A percentile compares a stretch with the other conserved stretches of the same genome.
Conservation (phyloP, 2,329 filamentous ascomycete species). For the Monilinia fructigena region DNA sequence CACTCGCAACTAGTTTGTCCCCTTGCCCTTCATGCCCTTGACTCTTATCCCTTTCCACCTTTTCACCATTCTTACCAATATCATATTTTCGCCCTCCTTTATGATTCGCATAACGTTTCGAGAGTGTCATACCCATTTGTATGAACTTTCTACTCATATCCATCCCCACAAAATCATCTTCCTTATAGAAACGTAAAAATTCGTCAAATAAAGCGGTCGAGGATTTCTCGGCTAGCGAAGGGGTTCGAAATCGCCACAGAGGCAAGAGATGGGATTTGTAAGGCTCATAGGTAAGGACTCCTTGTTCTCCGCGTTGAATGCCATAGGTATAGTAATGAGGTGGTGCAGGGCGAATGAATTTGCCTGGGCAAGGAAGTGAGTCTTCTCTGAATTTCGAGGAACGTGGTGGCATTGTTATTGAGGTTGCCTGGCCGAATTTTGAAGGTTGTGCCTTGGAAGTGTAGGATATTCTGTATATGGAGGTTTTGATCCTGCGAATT, state of each 20-base stretch:
- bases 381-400: neutral
- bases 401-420: neutral
- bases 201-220: conserved; percentile 49
- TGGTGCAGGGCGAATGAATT: conserved; percentile 4
- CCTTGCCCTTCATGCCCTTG: conserved; percentile 46
- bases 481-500: neutral
- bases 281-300: conserved; percentile 61
- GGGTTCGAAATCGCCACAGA: conserved; percentile 58
- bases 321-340: conserved; percentile 27
- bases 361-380: neutral
- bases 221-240: conserved; percentile 51
- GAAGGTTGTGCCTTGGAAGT: neutral
- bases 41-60: conserved; percentile 43
- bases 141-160: conserved; percentile 65
- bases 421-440: neutral
- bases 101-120: conserved; percentile 58
- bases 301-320: conserved; percentile 59
- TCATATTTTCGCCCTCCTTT: conserved; percentile 55
- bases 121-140: conserved; percentile 65
- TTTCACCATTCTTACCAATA: conserved; percentile 33
- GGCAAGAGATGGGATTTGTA: conserved; percentile 61
- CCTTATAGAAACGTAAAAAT: conserved; percentile 52
- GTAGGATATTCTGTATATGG: neutral
- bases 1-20: conserved; percentile 52
- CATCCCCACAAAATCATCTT: conserved; percentile 60